Base-by-base conservation (phyloP, 2,329 filamentous ascomycete genomes). In the Ustilaginoidea virens region DNA sequence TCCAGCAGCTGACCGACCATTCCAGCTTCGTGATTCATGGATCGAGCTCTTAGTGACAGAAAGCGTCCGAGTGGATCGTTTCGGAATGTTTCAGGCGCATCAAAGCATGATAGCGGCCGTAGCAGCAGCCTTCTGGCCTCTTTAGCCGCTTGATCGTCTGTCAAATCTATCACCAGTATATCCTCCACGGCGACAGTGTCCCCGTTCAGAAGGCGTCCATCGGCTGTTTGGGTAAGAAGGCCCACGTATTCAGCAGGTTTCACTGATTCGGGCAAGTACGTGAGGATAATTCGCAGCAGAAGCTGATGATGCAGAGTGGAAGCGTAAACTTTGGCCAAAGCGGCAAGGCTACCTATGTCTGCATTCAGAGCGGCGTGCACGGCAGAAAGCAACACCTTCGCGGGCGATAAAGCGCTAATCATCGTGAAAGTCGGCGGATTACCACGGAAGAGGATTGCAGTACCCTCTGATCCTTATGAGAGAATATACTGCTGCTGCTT, bases 381-480 rank as follows among this genome's bases (percentile, higher is more conserved):
- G 25, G 81, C 77, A 28, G 87, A 66, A 33, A 90, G 66, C 33
- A 83, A 58, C 39, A 75, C 69, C 48, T 83, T 80, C 32, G 76
- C 63, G 28, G 72, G 60, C 8, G 75, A 74, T 32, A 81, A 58
- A 25, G 54, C 46, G 30, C 33, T 32, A 14, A 28, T 13, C 27
- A 33, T 35, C n/a, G n/a, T n/a, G n/a, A n/a, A n/a, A n/a, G n/a
- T n/a, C n/a, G n/a, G n/a, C n/a, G n/a, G n/a, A n/a, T n/a, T n/a
- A n/a, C n/a, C n/a, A n/a, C n/a, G n/a, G n/a, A n/a, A n/a, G n/a
- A n/a, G n/a, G n/a, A n/a, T n/a, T n/a, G n/a, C n/a, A n/a, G n/a
- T n/a, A n/a, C n/a, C n/a, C n/a, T n/a, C n/a, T n/a, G n/a, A n/a
- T n/a, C n/a, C n/a, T n/a, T n/a, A n/a, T n/a, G n/a, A n/a, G n/a